phyloP scores from a whole-genome alignment of 305 asterid genomes.

The Withania somnifera region DNA sequence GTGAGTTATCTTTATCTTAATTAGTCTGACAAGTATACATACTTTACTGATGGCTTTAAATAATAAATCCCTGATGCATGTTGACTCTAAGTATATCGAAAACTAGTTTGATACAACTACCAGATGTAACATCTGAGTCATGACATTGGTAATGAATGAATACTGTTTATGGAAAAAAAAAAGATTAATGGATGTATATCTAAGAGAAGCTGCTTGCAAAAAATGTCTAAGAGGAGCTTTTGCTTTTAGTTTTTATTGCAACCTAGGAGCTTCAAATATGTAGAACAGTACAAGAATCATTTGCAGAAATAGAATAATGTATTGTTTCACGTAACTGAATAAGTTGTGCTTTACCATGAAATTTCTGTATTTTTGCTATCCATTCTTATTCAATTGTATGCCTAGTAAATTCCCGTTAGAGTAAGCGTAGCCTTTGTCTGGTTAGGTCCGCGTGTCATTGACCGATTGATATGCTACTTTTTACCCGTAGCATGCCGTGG shows the following conservation, averaged over 20 bases:
- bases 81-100: neutral
- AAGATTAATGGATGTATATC: too few species aligned
- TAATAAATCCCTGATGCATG: neutral
- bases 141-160: too few species aligned
- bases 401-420: neutral
- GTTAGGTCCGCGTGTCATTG: neutral
- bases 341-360: neutral
- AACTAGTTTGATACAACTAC: neutral
- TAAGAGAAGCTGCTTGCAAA: neutral
- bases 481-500: neutral
- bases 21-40: neutral
- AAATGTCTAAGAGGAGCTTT: neutral
- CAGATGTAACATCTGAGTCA: neutral
- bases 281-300: neutral
- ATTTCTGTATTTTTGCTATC: neutral
- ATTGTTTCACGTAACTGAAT: neutral
- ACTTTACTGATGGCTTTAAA: neutral
- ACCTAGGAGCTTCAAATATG: neutral
- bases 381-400: neutral
- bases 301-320: neutral
- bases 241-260: neutral
- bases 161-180: too few species aligned
- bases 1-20: neutral
- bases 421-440: neutral
- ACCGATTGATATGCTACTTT: neutral